These are phyloP conservation scores for Lipomyces yamanashiensis DNA, from an alignment of 805 yeast species.

Conservation along the genomic window DNA sequence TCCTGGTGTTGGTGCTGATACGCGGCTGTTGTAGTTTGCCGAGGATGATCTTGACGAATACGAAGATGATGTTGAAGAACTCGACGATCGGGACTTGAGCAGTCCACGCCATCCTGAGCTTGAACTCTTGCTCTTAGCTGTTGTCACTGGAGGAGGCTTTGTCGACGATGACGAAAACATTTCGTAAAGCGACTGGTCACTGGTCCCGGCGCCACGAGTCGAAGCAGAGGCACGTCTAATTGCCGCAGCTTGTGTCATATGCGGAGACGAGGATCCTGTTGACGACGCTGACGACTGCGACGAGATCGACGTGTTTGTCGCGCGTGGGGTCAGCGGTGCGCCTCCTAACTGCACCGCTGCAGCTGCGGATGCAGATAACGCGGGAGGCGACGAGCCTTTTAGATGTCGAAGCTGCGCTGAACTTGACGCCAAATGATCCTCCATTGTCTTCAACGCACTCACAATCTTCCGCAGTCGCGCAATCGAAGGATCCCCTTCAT, in stretches of 20 bases:
- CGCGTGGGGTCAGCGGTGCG: no score
- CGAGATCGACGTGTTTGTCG: no score
- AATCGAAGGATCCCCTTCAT: slow-evolving; percentile 6
- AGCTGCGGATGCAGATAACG: no score
- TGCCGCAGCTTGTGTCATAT: no score
- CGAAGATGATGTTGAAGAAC: no score
- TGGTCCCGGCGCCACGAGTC: no score
- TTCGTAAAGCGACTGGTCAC: neutral
- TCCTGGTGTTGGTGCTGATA: neutral
- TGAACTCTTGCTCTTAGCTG: neutral
- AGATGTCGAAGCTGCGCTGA: neutral
- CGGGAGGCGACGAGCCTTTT: neutral
- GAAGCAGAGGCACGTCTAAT: no score
- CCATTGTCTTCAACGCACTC: slow-evolving; percentile 10
- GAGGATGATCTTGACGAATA: no score
- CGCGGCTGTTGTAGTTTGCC: no score
- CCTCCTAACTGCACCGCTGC: no score
- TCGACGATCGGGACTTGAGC: neutral
- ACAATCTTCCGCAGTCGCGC: slow-evolving; percentile 4
- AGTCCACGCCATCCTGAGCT: neutral
- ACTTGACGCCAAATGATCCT: slow-evolving; percentile 2
- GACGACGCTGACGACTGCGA: neutral
- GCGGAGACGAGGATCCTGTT: neutral
- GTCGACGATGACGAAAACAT: neutral
- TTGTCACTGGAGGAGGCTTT: neutral